Base-by-base conservation (phyloP, 345 rosid genomes). In the Brassica nigra region DNA sequence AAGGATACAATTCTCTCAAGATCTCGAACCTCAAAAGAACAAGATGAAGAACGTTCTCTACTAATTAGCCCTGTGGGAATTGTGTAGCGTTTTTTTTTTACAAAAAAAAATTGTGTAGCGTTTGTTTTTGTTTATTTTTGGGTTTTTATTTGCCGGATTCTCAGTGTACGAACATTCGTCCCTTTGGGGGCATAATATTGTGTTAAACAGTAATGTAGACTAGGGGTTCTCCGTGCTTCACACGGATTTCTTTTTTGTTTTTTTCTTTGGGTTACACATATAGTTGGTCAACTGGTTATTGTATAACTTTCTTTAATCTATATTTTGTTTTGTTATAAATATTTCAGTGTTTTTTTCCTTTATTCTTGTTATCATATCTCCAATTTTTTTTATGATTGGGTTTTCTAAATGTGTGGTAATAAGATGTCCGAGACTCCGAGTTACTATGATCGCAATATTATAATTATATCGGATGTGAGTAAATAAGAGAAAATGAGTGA, bases 31-130 rank as follows among this genome's bases (percentile, higher is more conserved):
- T 74, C 20, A 15, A 31, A 47, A 30, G 62, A 64, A 47, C 55
- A 33, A 18, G 23, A 49, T 30, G 71, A 7, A 31, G 52, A 64
- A 6, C 29, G 9, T 73, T 62, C 59, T 42, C 39, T 27, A 62
- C 90, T 92, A 23, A 79, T 83, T 78, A 87, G 93, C 31, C 92
- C 37, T n/a, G 58, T 15, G n/a, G 15, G 12, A 15, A 8, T 42
- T 36, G 34, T 58, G 23, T 57, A 71, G 54, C 3, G 4, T 4
- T 75, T 55, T 91, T 85, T 61, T 88, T 75, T 83, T 79, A 18
- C 18, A 18, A 18, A 18, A 18, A 18, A 18, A 18, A 12, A 6
- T 34, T 42, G 44, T 62, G 18, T 62, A 73, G 61, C 3, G 6
- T 3, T 71, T 52, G 90, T 85, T 62, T 88, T 75, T 83, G 6